Conservation (phyloP, 306 rosid species). For the Quercus glauca region DNA sequence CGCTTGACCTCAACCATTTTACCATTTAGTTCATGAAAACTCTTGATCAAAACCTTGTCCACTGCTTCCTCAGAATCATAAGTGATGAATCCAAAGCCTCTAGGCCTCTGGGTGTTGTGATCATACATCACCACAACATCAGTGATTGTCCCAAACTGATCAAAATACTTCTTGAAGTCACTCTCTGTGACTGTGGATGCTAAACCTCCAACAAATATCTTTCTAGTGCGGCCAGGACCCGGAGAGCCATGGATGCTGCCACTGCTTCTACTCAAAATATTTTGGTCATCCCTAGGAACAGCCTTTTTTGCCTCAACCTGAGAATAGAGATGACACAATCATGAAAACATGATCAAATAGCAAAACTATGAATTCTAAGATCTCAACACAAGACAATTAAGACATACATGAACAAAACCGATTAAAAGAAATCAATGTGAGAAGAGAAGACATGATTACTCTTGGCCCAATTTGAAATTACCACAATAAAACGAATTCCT, state of each 20-base stretch:
- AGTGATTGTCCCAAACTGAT: slow-evolving; percentile 93
- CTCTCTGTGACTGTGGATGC: slow-evolving; percentile 96
- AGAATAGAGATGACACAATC: slow-evolving; percentile 19
- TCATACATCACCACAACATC: slow-evolving; percentile 99
- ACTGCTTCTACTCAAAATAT: slow-evolving; percentile 65
- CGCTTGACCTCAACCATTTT: slow-evolving; percentile 99
- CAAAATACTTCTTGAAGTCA: slow-evolving; percentile 90
- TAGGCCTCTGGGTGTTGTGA: slow-evolving; percentile 97
- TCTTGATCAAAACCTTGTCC: slow-evolving; percentile 78
- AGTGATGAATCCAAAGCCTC: slow-evolving; percentile 97
- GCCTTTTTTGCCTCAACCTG: slow-evolving; percentile 99
- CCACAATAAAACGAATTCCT: slow-evolving; percentile 13
- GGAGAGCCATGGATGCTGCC: slow-evolving; percentile 90
- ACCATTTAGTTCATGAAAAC: slow-evolving; percentile 93
- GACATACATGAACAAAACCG: background rate
- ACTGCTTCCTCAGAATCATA: slow-evolving; percentile 98
- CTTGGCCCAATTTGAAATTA: slow-evolving; percentile 23
- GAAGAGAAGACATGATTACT: background rate
- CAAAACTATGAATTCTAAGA: background rate
- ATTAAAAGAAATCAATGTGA: background rate
- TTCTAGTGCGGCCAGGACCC: slow-evolving; percentile 88
- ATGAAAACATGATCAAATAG: background rate
- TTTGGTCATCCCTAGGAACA: slow-evolving; percentile 97
- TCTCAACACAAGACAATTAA: slow-evolving; percentile 19
- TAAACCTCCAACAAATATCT: slow-evolving; percentile 97